phyloP scores from a whole-genome alignment of 1,139 yeast species.

The Hansenula lynferdii region DNA sequence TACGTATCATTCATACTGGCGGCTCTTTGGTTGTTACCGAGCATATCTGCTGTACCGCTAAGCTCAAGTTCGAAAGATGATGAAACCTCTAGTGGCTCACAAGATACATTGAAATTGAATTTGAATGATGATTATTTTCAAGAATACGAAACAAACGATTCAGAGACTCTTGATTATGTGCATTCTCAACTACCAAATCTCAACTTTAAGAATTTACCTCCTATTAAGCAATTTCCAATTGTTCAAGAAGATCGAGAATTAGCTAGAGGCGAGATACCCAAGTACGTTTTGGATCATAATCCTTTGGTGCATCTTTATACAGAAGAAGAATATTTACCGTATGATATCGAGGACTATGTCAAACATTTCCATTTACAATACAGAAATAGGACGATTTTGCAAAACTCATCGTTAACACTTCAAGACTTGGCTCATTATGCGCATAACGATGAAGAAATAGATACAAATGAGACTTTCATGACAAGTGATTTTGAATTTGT shows the following conservation, averaged over 20 bases:
- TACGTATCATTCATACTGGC: neutral
- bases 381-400: conserved; percentile 39
- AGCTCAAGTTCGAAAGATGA: neutral
- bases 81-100: neutral
- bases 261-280: conserved; percentile 60
- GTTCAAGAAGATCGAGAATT: conserved; percentile 26
- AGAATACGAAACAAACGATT: conserved; percentile 7
- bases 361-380: conserved; percentile 49
- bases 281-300: conserved; percentile 65
- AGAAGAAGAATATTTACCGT: conserved; percentile 85
- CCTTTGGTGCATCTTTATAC: conserved; percentile 86
- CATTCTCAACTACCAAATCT: neutral
- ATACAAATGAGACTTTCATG: conserved; percentile 37
- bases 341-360: conserved; percentile 69
- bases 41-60: neutral
- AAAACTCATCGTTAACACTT: conserved; percentile 14
- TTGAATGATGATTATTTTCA: conserved; percentile 11
- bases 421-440: conserved; percentile 19
- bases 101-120: neutral
- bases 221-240: conserved; percentile 20
- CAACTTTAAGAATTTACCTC: conserved; percentile 15
- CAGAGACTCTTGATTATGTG: conserved; percentile 7
- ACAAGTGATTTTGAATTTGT: conserved; percentile 70
- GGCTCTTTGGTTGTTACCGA: neutral
- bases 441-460: conserved; percentile 17